These are phyloP conservation scores for Apiotrichum sp. DNA, from an alignment of 1,284 basidiomycete species.

Conservation along the genomic window DNA sequence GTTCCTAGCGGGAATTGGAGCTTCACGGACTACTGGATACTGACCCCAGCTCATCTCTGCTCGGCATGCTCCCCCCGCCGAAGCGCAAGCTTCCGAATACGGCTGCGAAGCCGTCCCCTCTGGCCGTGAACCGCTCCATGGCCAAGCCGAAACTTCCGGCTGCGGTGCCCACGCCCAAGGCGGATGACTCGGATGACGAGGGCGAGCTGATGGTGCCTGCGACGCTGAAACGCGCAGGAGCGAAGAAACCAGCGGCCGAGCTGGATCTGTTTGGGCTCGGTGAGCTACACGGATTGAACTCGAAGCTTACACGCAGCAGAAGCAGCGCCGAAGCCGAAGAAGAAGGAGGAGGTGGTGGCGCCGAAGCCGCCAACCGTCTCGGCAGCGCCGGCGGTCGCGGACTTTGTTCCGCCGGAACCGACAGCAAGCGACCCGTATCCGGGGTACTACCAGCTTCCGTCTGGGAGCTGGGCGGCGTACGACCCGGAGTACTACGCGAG, in stretches of 20 bases:
- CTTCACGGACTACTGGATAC: neutral
- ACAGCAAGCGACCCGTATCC: slow-evolving; percentile 71
- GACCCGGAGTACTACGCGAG: slow-evolving; percentile 68
- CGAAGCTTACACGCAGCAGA: slow-evolving; percentile 9
- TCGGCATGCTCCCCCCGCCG: slow-evolving; percentile 45
- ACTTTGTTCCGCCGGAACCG: slow-evolving; percentile 69
- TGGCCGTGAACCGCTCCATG: slow-evolving; percentile 33
- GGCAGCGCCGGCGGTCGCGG: slow-evolving; percentile 45
- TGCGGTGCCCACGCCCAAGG: neutral
- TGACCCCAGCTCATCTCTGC: slow-evolving; percentile 32
- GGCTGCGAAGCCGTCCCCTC: slow-evolving; percentile 2
- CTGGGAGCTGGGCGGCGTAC: slow-evolving; percentile 70
- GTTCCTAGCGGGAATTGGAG: too few species aligned
- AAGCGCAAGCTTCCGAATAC: slow-evolving; percentile 37
- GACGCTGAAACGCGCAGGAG: slow-evolving; percentile 21
- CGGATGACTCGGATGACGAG: slow-evolving; percentile 26
- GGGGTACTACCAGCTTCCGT: slow-evolving; percentile 78
- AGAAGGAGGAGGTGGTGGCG: slow-evolving; percentile 2
- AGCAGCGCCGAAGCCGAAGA: slow-evolving; percentile 5
- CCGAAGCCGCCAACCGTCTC: slow-evolving; percentile 30
- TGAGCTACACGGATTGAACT: slow-evolving; percentile 11
- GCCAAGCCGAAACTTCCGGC: slow-evolving; percentile 6
- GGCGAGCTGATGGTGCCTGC: slow-evolving; percentile 8
- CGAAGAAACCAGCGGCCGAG: slow-evolving; percentile 11
- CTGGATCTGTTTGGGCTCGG: slow-evolving; percentile 44